A percentile compares a stretch with the other conserved stretches of the same genome.
Evolutionary conservation across 2,329 filamentous ascomycete species (phyloP).

Genomic region (Aspergillus aculeatinus): DNA sequence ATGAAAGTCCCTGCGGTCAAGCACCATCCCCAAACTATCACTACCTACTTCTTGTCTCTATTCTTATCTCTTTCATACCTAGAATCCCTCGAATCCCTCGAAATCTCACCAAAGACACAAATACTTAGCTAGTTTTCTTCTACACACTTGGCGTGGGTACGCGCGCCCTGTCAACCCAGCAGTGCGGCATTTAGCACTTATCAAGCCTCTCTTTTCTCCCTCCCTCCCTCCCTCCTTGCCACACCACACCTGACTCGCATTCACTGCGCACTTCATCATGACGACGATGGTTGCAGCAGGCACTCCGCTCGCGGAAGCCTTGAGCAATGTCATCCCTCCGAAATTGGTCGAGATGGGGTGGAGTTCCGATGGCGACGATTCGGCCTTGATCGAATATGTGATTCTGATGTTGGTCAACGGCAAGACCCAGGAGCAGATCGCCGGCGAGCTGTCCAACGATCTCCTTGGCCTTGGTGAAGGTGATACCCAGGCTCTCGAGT

Average conservation of each 20-base stretch:
- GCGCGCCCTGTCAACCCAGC: background rate
- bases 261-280: slow-evolving; percentile 53
- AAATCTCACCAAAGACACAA: too few relatives aligned
- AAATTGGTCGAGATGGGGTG: slow-evolving; percentile 93
- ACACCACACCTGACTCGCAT: background rate
- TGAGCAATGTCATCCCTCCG: slow-evolving; percentile 79
- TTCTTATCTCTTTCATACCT: background rate
- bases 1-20: slow-evolving; percentile 5
- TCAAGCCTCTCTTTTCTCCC: slow-evolving; percentile 3
- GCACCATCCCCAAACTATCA: background rate
- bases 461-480: slow-evolving; percentile 79
- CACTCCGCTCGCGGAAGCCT: slow-evolving; percentile 79
- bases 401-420: slow-evolving; percentile 96
- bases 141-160: background rate
- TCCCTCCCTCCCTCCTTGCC: slow-evolving; percentile 4
- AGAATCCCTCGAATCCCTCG: background rate
- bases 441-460: slow-evolving; percentile 81
- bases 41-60: slow-evolving; percentile 8
- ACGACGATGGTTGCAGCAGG: slow-evolving; percentile 72
- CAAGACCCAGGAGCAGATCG: slow-evolving; percentile 87
- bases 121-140: background rate
- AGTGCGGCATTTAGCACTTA: background rate
- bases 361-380: slow-evolving; percentile 78
- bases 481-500: slow-evolving; percentile 77
- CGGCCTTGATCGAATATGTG: slow-evolving; percentile 90